Evolutionary conservation across 2,329 filamentous ascomycete species (phyloP), one percentile per base, ranked within the genome.

Genomic region (Coleophoma crateriformis): DNA sequence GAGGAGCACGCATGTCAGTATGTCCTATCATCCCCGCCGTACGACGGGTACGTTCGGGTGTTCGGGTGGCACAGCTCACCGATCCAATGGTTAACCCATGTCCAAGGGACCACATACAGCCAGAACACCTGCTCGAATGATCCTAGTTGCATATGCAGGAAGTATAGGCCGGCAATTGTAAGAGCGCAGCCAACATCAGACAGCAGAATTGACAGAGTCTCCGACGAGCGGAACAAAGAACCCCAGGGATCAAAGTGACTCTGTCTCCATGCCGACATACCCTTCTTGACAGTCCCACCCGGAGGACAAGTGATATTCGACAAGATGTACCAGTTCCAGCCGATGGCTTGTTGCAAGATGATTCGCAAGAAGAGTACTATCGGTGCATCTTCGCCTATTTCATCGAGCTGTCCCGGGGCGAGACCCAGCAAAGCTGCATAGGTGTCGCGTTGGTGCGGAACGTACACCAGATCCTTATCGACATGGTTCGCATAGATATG

Each of bases 11-110:
- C 19, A 40, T 42, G 7, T 38, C 12, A 38, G 35, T 12, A n/a
- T 8, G 13, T 3, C 3, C 5, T 17, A 38, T 38, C 12, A 38
- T 14, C 5, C 35, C 3, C 3, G 15, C 35, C 13, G 47, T 51
- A 49, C 7, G 27, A 7, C 27, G 27, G 27, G 27, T 27, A 7
- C 6, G 8, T 27, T 10, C 6, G 27, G 6, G 27, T 7, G 8
- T 27, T 10, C 6, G 27, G 6, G 27, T 7, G 27, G 27, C 7
- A 27, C 6, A 48, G 78, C 86, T 80, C 82, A 91, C 88, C 88
- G 47, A 96, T 85, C 91, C 91, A 96, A 81, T 96, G 90, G 80
- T 96, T 94, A 53, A 96, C 90, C 90, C 90, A 96, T 53, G 96
- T 77, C 69, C 96, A 97, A 33, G 92, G 92, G 51, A 95, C 66